Conservation (phyloP, 2,329 filamentous ascomycete genomes). For the Kalmusia sp. region DNA sequence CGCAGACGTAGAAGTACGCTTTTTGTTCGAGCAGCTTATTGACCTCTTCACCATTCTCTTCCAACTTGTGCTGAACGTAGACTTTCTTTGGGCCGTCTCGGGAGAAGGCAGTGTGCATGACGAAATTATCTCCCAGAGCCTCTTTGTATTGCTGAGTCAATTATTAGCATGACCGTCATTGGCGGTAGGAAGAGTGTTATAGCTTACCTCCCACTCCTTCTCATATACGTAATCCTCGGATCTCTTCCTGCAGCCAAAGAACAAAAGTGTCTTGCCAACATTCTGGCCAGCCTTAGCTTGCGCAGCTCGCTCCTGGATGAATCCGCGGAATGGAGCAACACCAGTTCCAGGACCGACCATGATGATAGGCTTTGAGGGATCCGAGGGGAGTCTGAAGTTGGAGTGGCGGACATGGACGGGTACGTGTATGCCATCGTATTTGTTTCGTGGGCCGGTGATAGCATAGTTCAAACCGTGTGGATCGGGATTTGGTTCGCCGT, state of each 20-base stretch:
- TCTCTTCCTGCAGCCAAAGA: constrained; percentile 90
- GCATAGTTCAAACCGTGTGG: constrained; percentile 86
- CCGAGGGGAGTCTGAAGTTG: constrained; percentile 98
- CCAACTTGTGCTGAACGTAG: constrained; percentile 93
- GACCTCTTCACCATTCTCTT: constrained; percentile 82
- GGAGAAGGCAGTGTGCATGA: constrained; percentile 94
- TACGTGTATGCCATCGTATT: constrained; percentile 94
- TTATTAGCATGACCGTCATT: constrained; percentile 27
- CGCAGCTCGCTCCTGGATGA: constrained; percentile 90
- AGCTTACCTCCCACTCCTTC: constrained; percentile 87
- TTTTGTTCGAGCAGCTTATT: constrained; percentile 85
- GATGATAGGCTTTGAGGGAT: constrained; percentile 91
- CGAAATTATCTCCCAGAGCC: constrained; percentile 84
- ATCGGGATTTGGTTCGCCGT: constrained; percentile 81
- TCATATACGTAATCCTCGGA: constrained; percentile 93
- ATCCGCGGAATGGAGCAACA: constrained; percentile 94
- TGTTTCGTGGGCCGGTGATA: constrained; percentile 89
- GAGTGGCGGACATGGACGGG: constrained; percentile 97
- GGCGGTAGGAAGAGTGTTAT: background rate
- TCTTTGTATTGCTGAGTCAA: constrained; percentile 76
- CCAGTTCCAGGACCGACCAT: constrained; percentile 97
- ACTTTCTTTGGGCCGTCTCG: constrained; percentile 86
- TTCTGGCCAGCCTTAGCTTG: constrained; percentile 79
- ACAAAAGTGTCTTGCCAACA: constrained; percentile 87
- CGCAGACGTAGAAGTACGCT: constrained; percentile 97